A percentile compares a stretch with the other conserved stretches of the same genome.
Evolutionary conservation across 2,329 filamentous ascomycete genomes (phyloP).

Genomic region (Monilinia fructigena): DNA sequence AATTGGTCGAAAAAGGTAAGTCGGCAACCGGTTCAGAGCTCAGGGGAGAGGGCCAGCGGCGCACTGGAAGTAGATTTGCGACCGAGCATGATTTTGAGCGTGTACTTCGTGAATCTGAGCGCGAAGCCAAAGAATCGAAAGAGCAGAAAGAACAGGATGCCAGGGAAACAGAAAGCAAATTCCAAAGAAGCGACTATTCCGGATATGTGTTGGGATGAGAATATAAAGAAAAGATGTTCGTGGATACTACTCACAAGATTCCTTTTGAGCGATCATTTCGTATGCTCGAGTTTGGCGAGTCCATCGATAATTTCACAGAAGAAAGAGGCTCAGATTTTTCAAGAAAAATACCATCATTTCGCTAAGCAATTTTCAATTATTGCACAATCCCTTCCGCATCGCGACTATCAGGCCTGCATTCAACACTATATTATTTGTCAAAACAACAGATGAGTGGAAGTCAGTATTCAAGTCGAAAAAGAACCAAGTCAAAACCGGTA

Average conservation of each 20-base stretch:
- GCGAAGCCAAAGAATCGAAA: conserved; percentile 66
- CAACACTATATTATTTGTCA: conserved; percentile 85
- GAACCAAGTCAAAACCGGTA: conserved; percentile 53
- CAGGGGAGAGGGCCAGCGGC: conserved; percentile 55
- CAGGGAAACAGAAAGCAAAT: conserved; percentile 69
- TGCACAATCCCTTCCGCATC: conserved; percentile 62
- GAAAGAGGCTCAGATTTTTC: conserved; percentile 71
- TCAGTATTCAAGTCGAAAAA: conserved; percentile 50
- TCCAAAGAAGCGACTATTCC: conserved; percentile 77
- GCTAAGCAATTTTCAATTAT: conserved; percentile 83
- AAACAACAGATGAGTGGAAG: conserved; percentile 73
- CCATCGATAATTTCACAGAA: conserved; percentile 70
- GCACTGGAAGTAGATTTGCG: conserved; percentile 55
- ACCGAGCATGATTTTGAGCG: conserved; percentile 73
- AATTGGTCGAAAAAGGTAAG: conserved; percentile 33
- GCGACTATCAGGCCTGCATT: conserved; percentile 77
- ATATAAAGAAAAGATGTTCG: conserved; percentile 57
- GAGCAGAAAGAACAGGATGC: conserved; percentile 64
- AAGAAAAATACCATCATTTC: conserved; percentile 70
- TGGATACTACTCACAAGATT: conserved; percentile 64
- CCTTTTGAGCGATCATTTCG: conserved; percentile 65
- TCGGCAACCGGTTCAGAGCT: conserved; percentile 49
- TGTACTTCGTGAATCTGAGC: conserved; percentile 68
- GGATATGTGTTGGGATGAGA: conserved; percentile 66
- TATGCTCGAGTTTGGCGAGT: conserved; percentile 70